Evolutionary conservation across 1,139 yeast genomes (phyloP).

Genomic region (Sugiyamaella castrensis): DNA sequence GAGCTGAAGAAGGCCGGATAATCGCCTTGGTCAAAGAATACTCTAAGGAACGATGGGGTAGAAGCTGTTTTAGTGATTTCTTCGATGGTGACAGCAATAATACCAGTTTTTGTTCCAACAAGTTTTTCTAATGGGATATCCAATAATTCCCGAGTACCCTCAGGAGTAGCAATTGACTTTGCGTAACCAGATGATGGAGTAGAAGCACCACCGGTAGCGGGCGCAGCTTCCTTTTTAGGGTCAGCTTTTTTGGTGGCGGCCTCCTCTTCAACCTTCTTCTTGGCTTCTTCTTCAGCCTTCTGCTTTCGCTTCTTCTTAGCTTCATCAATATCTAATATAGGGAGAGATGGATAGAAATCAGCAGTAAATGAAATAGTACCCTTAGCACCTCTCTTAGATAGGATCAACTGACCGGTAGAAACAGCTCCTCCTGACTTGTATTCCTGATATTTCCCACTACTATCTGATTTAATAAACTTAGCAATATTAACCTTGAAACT

Average conservation of each 20-base stretch:
- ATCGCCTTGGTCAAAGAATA: conserved; percentile 71
- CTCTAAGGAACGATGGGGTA: conserved; percentile 61
- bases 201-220: background rate
- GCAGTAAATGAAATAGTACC: conserved; percentile 72
- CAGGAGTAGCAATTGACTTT: conserved; percentile 22
- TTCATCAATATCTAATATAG: conserved; percentile 74
- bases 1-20: conserved; percentile 58
- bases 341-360: conserved; percentile 78
- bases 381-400: conserved; percentile 69
- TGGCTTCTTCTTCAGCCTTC: conserved; percentile 30
- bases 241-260: conserved; percentile 15
- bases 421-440: conserved; percentile 43
- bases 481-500: conserved; percentile 65
- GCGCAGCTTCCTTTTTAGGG: conserved; percentile 16
- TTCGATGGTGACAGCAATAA: conserved; percentile 62
- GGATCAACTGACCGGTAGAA: conserved; percentile 60
- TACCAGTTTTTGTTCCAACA: conserved; percentile 65
- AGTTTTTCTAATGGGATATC: conserved; percentile 56
- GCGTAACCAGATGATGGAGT: no score
- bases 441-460: conserved; percentile 62
- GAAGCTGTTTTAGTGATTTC: conserved; percentile 41
- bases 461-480: conserved; percentile 66
- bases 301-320: conserved; percentile 51
- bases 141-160: conserved; percentile 46
- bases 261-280: conserved; percentile 32